A percentile compares a stretch with the other conserved stretches of the same genome.
Conservation (phyloP, 164 flowering plant species). For the Stephania cephalantha region DNA sequence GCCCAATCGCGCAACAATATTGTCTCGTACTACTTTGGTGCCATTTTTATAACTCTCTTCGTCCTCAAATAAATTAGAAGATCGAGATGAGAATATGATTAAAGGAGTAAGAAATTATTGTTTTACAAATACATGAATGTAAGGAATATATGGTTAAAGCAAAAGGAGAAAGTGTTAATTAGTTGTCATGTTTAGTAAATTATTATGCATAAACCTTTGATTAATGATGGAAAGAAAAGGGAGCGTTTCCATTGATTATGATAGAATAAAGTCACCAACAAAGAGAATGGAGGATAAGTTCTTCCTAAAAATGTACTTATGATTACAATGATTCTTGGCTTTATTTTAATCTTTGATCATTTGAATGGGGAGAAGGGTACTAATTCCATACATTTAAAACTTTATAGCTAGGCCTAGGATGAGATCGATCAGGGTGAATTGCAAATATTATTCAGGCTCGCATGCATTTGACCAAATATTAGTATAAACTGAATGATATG, state of each 20-base stretch:
- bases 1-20: not conserved
- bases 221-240: not conserved
- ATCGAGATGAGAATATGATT: not conserved
- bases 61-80: too few relatives aligned
- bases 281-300: not conserved
- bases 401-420: too few relatives aligned
- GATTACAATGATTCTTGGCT: not conserved
- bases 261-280: slow-evolving; percentile 1
- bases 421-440: too few relatives aligned
- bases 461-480: too few relatives aligned
- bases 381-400: not conserved
- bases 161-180: slow-evolving; percentile 11
- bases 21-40: too few relatives aligned
- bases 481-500: too few relatives aligned
- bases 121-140: not conserved
- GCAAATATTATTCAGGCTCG: too few relatives aligned
- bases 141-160: slow-evolving; percentile 13
- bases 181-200: slow-evolving; percentile 1
- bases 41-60: too few relatives aligned
- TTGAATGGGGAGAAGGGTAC: not conserved
- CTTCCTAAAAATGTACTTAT: not conserved
- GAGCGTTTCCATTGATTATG: not conserved
- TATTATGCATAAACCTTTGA: slow-evolving; percentile 7
- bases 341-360: not conserved
- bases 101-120: not conserved